Evolutionary conservation across 148 eudicot species (phyloP).

Genomic region (Diospyros lotus): DNA sequence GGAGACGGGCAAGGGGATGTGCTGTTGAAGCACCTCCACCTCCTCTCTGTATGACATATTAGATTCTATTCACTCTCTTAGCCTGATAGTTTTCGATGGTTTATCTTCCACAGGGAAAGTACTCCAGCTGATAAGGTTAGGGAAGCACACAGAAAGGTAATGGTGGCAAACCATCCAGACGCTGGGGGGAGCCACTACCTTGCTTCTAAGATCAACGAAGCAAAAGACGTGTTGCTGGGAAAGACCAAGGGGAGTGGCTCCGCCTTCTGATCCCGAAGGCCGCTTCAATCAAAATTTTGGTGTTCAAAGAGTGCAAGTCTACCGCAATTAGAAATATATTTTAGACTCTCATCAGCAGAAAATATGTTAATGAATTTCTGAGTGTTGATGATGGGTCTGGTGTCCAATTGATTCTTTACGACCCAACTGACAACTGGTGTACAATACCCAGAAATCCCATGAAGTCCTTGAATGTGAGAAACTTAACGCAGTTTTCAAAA

Average conservation of each 20-base stretch:
- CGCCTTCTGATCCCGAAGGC: slow-evolving; percentile 15
- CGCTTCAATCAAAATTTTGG: neutral
- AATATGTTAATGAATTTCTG: neutral
- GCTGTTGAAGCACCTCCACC: neutral
- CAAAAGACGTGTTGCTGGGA: slow-evolving; percentile 43
- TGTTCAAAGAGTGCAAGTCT: neutral
- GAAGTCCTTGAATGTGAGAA: neutral
- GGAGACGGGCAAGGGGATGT: neutral
- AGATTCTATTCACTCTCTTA: neutral
- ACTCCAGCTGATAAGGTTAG: slow-evolving; percentile 30
- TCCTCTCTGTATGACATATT: neutral
- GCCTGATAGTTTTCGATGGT: neutral
- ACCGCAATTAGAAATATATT: neutral
- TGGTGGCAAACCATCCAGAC: slow-evolving; percentile 57
- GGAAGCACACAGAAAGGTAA: slow-evolving; percentile 50
- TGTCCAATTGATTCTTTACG: neutral
- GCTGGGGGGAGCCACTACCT: slow-evolving; percentile 58
- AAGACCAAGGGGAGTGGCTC: slow-evolving; percentile 36
- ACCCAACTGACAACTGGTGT: slow-evolving; percentile 13
- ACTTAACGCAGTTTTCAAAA: too few relatives aligned
- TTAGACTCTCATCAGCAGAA: neutral
- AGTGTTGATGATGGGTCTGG: slow-evolving; percentile 4
- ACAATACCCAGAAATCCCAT: neutral
- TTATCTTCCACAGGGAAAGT: slow-evolving; percentile 33
- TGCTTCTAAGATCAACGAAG: slow-evolving; percentile 54